phyloP scores from a whole-genome alignment of 495 filamentous ascomycete species.

The Tuber aestivum region DNA sequence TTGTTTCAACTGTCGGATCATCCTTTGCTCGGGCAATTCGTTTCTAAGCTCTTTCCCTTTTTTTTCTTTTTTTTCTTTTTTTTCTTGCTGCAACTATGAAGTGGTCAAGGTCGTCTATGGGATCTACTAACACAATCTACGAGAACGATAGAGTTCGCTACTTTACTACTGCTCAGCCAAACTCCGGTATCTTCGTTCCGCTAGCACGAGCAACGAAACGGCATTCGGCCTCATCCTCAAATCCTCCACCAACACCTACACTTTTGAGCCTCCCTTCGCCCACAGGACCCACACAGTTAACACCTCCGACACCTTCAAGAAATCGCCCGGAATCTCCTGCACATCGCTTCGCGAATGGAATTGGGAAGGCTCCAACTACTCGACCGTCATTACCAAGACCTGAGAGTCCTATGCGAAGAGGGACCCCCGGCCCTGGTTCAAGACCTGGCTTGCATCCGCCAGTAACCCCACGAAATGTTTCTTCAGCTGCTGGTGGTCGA shows the following conservation, averaged over 20 bases:
- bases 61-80: not conserved
- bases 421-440: constrained; percentile 28
- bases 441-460: constrained; percentile 35
- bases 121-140: not conserved
- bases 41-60: not conserved
- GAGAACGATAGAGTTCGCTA: constrained; percentile 58
- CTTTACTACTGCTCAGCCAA: constrained; percentile 70
- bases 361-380: constrained; percentile 63
- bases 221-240: constrained; percentile 54
- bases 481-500: constrained; percentile 42
- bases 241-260: constrained; percentile 61
- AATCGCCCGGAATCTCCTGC: constrained; percentile 37
- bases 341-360: constrained; percentile 48
- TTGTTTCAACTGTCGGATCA: not conserved
- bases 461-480: constrained; percentile 43
- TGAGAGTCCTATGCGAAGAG: constrained; percentile 35
- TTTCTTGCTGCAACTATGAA: not conserved
- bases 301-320: constrained; percentile 31
- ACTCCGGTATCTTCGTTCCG: constrained; percentile 91
- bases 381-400: constrained; percentile 64
- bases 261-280: constrained; percentile 34
- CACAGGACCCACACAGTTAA: constrained; percentile 17
- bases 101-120: not conserved
- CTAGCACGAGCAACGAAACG: constrained; percentile 74
- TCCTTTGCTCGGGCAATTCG: not conserved